Conservation (phyloP, 192 early-diverging fungal species). For the Chytriomyces confervae region DNA sequence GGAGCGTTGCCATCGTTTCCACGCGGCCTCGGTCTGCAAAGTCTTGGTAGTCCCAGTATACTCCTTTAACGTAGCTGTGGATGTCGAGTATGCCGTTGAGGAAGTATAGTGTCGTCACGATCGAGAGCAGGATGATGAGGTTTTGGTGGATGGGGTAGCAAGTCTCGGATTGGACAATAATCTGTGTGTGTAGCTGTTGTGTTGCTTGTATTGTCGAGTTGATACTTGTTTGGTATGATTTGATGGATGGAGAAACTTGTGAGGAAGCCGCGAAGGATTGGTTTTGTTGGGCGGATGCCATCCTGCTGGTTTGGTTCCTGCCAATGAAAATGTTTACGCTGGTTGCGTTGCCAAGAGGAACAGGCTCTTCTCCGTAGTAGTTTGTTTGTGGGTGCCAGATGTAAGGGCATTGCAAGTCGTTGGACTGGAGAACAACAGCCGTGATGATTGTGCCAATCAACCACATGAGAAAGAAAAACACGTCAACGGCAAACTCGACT, state of each 20-base stretch:
- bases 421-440: not conserved
- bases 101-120: constrained; percentile 6
- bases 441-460: not conserved
- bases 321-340: not conserved
- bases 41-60: constrained; percentile 18
- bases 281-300: not conserved
- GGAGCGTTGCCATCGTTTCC: constrained; percentile 16
- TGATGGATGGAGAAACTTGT: not conserved
- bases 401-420: constrained; percentile 18
- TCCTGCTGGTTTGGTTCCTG: not conserved
- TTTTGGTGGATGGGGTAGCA: constrained; percentile 32
- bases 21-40: constrained; percentile 8
- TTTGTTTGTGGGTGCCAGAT: constrained; percentile 5
- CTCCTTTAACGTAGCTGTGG: constrained; percentile 5
- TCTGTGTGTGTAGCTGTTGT: not conserved
- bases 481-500: constrained; percentile 19
- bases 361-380: constrained; percentile 21
- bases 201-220: not conserved
- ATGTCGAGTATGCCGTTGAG: constrained; percentile 1
- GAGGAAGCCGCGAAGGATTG: not conserved
- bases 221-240: not conserved
- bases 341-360: not conserved
- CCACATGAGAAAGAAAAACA: constrained; percentile 6
- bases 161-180: not conserved
- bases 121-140: constrained; percentile 2